Percentiles rank a stretch among this genome's conserved stretches.
These are phyloP conservation scores for Aspergillus spinulosporus DNA, from an alignment of 2,329 filamentous ascomycete species.

Conservation along the genomic window DNA sequence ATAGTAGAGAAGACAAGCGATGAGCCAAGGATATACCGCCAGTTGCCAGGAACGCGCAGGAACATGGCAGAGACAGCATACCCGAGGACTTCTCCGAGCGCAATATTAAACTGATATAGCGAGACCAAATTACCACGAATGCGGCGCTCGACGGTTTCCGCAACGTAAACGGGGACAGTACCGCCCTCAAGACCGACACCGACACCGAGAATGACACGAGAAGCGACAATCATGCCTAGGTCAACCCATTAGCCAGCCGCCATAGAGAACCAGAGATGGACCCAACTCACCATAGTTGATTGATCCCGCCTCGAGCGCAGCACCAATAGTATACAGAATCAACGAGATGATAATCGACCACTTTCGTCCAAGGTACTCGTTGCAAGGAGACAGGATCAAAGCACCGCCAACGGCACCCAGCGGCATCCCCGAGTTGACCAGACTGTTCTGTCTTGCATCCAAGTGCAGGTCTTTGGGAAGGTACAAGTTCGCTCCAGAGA, in stretches of 20 bases:
- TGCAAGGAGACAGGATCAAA: conserved; percentile 64
- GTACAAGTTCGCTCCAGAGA: conserved; percentile 66
- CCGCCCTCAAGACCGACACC: conserved; percentile 73
- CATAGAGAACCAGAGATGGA: not conserved
- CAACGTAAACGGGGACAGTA: conserved; percentile 73
- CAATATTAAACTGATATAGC: conserved; percentile 74
- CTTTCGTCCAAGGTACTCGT: conserved; percentile 67
- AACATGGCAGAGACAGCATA: conserved; percentile 74
- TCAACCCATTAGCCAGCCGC: too few relatives aligned
- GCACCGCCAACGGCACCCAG: conserved; percentile 71
- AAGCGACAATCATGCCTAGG: conserved; percentile 64
- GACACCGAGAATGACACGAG: conserved; percentile 67
- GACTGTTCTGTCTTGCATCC: conserved; percentile 57
- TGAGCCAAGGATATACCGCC: conserved; percentile 72
- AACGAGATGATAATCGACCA: conserved; percentile 70
- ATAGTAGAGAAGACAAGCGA: conserved; percentile 69
- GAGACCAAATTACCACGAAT: conserved; percentile 72
- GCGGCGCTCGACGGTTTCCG: conserved; percentile 64
- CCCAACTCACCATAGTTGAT: conserved; percentile 56
- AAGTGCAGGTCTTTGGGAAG: conserved; percentile 62
- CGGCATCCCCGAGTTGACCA: conserved; percentile 71
- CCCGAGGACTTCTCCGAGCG: conserved; percentile 70
- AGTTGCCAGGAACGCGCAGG: conserved; percentile 66
- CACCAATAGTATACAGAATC: conserved; percentile 69
- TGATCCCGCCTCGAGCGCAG: conserved; percentile 65